Base-by-base conservation (phyloP, 768 basidiomycete species). In the Mycena alexandri region DNA sequence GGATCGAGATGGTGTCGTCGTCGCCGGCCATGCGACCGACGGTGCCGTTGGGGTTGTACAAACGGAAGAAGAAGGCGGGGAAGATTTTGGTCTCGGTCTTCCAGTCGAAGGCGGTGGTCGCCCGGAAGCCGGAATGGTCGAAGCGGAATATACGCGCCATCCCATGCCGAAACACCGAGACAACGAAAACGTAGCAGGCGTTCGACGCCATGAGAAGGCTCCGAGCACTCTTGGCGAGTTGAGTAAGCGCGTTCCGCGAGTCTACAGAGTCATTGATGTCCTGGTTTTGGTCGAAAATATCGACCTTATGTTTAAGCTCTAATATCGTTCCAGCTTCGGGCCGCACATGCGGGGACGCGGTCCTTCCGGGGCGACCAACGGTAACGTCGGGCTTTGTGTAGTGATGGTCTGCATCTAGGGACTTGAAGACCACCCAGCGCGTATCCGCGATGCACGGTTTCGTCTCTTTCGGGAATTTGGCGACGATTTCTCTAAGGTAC, bases 31-130 rank as follows among this genome's bases (percentile, higher is more conserved):
- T 68, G 36, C 41, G 36, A n/a, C 5, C 43, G 29, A 6, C 1
- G 5, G 11, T 5, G 24, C 24, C 16, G 14, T 25, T 0, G 1
- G 67, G 67, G 43, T 69, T 48, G 54, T 69, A 69, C 3, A 69
- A 54, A 10, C 68, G 60, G 25, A n/a, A 62, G 29, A 69, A 25
- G 55, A 69, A 69, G 14, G 54, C 61, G 19, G 68, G 59, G 11
- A 69, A 48, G 46, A 65, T 34, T 0, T 8, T 24, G 11, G 42
- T 17, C 2, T 56, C 33, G 2, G 24, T 12, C 1, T 44, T 10
- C 59, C 59, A 69, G 43, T 58, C n/a, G 50, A 69, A 69, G 8
- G 59, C 54, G 8, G 6, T 10, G 46, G 46, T 69, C 48, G 25
- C 68, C 38, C 38, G 38, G 2, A 10, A 69, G 10, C 68, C 60